These are phyloP conservation scores for Fragilariopsis cylindrus DNA, from an alignment of 108 stramenopile genomes.

Conservation along the genomic window DNA sequence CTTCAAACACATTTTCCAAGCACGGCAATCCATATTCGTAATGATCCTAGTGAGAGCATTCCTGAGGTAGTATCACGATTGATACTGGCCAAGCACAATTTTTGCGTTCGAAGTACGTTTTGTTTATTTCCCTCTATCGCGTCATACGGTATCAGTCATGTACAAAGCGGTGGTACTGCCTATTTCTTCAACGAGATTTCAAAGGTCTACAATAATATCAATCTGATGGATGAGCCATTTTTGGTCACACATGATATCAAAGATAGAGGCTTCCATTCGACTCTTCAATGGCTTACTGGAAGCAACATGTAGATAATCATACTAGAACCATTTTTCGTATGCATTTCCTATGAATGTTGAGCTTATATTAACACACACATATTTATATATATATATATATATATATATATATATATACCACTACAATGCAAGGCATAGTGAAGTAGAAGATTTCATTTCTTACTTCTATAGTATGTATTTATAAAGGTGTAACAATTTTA, in stretches of 20 bases:
- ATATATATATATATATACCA: too few relatives aligned
- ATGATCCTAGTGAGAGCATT: conserved; percentile 29
- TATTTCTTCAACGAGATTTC: background rate
- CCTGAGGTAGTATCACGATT: conserved; percentile 29
- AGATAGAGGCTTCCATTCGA: conserved; percentile 16
- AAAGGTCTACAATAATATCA: conserved; percentile 3
- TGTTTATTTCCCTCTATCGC: conserved; percentile 31
- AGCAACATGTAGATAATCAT: background rate
- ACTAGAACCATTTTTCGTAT: too few relatives aligned
- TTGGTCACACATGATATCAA: conserved; percentile 21
- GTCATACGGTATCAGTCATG: conserved; percentile 19
- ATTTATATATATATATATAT: too few relatives aligned
- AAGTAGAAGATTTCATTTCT: too few relatives aligned
- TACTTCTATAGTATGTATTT: too few relatives aligned
- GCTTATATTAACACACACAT: too few relatives aligned
- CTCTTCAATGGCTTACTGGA: conserved; percentile 23
- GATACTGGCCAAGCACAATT: conserved; percentile 27
- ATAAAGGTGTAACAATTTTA: too few relatives aligned
- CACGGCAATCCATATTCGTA: conserved; percentile 28
- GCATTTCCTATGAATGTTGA: too few relatives aligned
- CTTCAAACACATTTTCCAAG: conserved; percentile 14
- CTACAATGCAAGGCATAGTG: too few relatives aligned
- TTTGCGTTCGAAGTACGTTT: conserved; percentile 37
- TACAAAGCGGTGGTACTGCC: conserved; percentile 24
- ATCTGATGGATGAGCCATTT: conserved; percentile 19